phyloP scores from a whole-genome alignment of 2,329 filamentous ascomycete species.

The Aspergillus unguis region DNA sequence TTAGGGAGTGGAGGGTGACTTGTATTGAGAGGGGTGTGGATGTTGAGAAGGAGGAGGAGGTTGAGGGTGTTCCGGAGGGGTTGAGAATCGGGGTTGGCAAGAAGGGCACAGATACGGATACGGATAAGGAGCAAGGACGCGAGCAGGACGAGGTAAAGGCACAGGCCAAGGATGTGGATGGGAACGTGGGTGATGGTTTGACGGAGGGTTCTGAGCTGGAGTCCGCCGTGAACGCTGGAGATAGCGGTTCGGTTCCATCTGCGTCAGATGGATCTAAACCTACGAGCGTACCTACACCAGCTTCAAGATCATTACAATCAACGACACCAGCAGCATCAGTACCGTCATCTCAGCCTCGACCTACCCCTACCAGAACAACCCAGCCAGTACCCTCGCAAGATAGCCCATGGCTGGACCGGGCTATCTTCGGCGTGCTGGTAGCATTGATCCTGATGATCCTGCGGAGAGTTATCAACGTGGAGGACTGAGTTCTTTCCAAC shows the following conservation, averaged over 20 bases:
- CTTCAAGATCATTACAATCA: too few relatives aligned
- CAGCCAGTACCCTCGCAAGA: constrained; percentile 5
- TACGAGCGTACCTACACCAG: too few relatives aligned
- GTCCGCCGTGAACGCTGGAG: too few relatives aligned
- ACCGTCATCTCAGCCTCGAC: neutral
- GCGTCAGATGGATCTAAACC: too few relatives aligned
- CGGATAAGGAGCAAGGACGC: too few relatives aligned
- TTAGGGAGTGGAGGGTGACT: constrained; percentile 65
- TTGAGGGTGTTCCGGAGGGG: constrained; percentile 43
- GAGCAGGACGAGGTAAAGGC: neutral
- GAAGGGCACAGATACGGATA: neutral
- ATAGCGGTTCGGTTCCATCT: too few relatives aligned
- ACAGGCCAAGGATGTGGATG: neutral
- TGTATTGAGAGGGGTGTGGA: constrained; percentile 36
- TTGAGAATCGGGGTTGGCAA: constrained; percentile 4
- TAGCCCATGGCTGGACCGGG: constrained; percentile 13
- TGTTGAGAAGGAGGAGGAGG: constrained; percentile 36
- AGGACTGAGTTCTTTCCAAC: neutral
- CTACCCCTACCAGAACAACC: neutral
- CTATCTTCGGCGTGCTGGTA: constrained; percentile 12
- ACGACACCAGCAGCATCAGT: neutral
- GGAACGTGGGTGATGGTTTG: too few relatives aligned
- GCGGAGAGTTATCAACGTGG: constrained; percentile 6
- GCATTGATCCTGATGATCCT: constrained; percentile 11
- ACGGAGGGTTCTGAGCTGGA: too few relatives aligned